Base-by-base conservation (phyloP, 192 early-diverging fungal species). In the Funneliformis geosporum region DNA sequence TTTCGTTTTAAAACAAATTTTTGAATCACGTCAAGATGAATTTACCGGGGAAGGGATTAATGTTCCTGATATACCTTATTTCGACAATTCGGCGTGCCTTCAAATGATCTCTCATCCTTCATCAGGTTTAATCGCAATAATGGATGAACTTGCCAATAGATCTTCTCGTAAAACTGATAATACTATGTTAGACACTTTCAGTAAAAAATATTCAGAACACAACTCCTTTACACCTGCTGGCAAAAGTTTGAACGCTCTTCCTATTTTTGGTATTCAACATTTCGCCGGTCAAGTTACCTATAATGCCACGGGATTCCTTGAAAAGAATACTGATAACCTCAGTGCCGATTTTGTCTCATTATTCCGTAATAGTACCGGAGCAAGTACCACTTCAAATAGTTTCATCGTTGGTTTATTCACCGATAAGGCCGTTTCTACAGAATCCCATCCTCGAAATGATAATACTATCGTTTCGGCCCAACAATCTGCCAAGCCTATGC, bases 341-440 rank as follows among this genome's bases (percentile, higher is more conserved):
- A 92, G 91, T 79, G 88, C 92, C 3, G 94, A 97, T 81, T 95
- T 96, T 85, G 92, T 96, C 47, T 89, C 92, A 8, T 84, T 97
- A 65, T 94, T 97, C 89, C 90, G 94, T 55, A 93, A 93, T 4
- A 83, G 86, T n/a, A 84, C 82, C 12, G 91, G 89, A n/a, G 89
- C 82, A 3, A 83, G 89, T 8, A 82, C 88, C 7, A 91, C 93
- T 12, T 86, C 84, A 72, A 94, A 94, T 78, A 84, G 88, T 2
- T 96, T 97, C 79, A 86, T 95, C 59, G 86, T 89, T 11, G 90
- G 91, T 42, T 79, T 97, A 60, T 94, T 97, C 79, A 89, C 90
- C 18, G 93, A 94, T 61, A 87, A 87, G 46, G 86, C 86, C 46
- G 84, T 97, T 25, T 87, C 90, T 50, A 93, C 92, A 12, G 92